Base-by-base conservation (phyloP, 345 rosid species). In the Physaria fendleri region DNA sequence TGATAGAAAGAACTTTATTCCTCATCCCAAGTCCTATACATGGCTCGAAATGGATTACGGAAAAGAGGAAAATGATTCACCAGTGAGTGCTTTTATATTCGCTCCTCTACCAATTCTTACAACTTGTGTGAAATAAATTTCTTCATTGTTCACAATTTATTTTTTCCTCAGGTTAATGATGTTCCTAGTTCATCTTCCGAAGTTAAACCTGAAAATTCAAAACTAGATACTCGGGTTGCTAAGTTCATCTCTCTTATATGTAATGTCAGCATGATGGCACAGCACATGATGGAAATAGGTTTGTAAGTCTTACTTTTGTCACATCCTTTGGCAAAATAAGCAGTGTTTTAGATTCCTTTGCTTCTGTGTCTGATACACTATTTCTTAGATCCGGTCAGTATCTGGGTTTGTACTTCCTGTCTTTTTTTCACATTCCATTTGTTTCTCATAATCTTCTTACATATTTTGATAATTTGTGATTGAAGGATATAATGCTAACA, bases 231-330 rank as follows among this genome's bases (percentile, higher is more conserved):
- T 48, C 55, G 49, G 52, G 65, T 88, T 76, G 96, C 95, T 32
- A 79, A 82, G 64, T 88, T 91, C 58, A 69, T 88, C 66, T 85
- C 96, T 68, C 81, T 91, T 68, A 76, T 91, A 64, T 88, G 94
- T 79, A 88, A 84, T 72, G 71, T 84, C 52, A 82, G 85, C 78
- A 91, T 84, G 95, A 91, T 88, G 96, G 78, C 77, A 75, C 88
- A 82, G 43, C 96, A 84, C 59, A 91, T 91, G 95, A 79, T 88
- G 95, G 95, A 91, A 71, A 79, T 91, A 79, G 95, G 98, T 91
- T 50, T 27, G 75, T 66, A 50, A 13, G 40, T 59, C 65, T 62
- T 43, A 16, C 56, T 28, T 37, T 20, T 30, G 5, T 59, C 13
- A 50, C 38, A 51, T 39, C 10, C 37, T 6, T 32, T 15, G 30